Conservation (phyloP, 352 stramenopile genomes). For the Phytopythium ostracodes region DNA sequence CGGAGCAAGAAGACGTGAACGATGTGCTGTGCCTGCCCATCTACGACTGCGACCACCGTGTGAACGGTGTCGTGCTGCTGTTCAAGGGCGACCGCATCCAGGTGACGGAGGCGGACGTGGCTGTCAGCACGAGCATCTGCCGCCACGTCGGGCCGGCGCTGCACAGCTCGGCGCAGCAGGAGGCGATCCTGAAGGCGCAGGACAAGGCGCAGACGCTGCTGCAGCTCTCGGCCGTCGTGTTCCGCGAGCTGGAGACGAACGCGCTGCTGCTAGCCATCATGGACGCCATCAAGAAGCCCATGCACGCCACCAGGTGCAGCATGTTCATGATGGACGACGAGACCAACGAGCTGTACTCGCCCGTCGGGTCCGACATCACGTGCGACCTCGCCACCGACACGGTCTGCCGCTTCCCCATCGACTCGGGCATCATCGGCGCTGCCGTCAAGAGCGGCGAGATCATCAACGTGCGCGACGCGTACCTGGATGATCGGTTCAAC, state of each 20-base stretch:
- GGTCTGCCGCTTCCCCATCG: constrained; percentile 48
- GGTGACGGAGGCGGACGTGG: constrained; percentile 54
- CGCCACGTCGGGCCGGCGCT: constrained; percentile 50
- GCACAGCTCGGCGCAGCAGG: constrained; percentile 53
- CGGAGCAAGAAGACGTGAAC: constrained; percentile 25
- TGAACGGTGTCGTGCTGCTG: constrained; percentile 63
- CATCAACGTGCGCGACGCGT: constrained; percentile 77
- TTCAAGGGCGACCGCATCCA: constrained; percentile 26
- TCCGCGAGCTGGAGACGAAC: constrained; percentile 59
- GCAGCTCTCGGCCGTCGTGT: constrained; percentile 59
- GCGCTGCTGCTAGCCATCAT: constrained; percentile 51
- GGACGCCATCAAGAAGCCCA: constrained; percentile 46
- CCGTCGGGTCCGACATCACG: constrained; percentile 36
- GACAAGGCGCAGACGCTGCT: constrained; percentile 63
- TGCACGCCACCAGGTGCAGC: constrained; percentile 50
- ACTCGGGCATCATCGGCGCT: constrained; percentile 36
- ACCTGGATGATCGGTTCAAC: constrained; percentile 64
- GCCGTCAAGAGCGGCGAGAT: constrained; percentile 63
- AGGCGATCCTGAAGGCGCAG: constrained; percentile 49
- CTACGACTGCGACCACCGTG: constrained; percentile 30
- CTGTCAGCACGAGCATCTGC: constrained; percentile 48
- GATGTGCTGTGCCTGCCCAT: constrained; percentile 54
- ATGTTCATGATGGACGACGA: constrained; percentile 65
- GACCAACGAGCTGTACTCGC: constrained; percentile 50
- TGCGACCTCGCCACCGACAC: constrained; percentile 33